A percentile compares a stretch with the other conserved stretches of the same genome.
Conservation (phyloP, 2,329 filamentous ascomycete species). For the Colletotrichum echinochloae region DNA sequence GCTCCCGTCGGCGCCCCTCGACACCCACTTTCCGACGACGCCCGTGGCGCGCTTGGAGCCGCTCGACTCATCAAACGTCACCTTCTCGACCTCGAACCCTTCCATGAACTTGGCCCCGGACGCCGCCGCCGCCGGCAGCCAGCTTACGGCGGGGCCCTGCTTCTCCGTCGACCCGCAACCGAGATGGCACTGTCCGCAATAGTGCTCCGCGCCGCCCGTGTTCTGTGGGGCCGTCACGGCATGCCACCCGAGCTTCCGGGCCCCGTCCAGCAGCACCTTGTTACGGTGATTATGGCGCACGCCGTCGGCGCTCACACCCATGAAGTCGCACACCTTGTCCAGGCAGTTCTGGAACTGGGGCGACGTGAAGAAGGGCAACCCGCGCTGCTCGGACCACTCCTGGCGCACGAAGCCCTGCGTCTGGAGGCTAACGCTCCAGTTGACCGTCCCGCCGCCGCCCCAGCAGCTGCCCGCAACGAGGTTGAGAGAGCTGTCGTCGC, state of each 20-base stretch:
- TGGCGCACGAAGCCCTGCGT: slow-evolving; percentile 81
- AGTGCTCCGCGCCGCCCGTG: slow-evolving; percentile 77
- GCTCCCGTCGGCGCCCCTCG: slow-evolving; percentile 72
- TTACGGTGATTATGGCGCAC: slow-evolving; percentile 82
- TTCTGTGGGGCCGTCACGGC: slow-evolving; percentile 82
- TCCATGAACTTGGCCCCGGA: slow-evolving; percentile 87
- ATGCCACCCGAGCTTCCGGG: slow-evolving; percentile 78
- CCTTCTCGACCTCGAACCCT: slow-evolving; percentile 78
- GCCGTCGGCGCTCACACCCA: slow-evolving; percentile 77
- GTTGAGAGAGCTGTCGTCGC: slow-evolving; percentile 68
- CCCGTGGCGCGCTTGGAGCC: slow-evolving; percentile 72
- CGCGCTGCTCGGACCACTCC: slow-evolving; percentile 79
- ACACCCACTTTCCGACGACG: slow-evolving; percentile 80
- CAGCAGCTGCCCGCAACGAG: slow-evolving; percentile 78
- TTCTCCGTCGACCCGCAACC: slow-evolving; percentile 78
- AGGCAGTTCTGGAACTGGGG: slow-evolving; percentile 81
- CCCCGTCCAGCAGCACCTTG: slow-evolving; percentile 78
- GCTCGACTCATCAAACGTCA: slow-evolving; percentile 72
- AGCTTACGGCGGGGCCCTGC: slow-evolving; percentile 81
- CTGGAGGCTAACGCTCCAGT: slow-evolving; percentile 78
- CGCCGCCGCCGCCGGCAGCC: slow-evolving; percentile 81
- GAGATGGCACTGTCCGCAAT: slow-evolving; percentile 74
- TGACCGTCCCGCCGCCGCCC: slow-evolving; percentile 89
- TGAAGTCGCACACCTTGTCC: slow-evolving; percentile 81
- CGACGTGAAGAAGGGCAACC: slow-evolving; percentile 80